Evolutionary conservation across 169 alveolate species (phyloP).

Genomic region (Plasmodium gonderi): DNA sequence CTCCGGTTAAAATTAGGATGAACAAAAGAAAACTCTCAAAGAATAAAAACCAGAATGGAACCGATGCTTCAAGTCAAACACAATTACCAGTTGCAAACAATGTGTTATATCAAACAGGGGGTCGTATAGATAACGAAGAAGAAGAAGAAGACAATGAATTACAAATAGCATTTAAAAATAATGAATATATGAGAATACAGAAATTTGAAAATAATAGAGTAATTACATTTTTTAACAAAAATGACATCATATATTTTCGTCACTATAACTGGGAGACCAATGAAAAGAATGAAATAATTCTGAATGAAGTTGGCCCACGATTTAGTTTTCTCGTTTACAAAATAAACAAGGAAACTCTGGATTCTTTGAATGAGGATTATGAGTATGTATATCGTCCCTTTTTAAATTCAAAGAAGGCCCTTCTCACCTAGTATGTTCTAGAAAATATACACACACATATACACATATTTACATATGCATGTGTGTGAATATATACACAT

Average conservation of each 20-base stretch:
- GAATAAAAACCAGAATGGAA: background rate
- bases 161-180: slow-evolving; percentile 42
- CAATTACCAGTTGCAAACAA: background rate
- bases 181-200: slow-evolving; percentile 32
- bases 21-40: slow-evolving; percentile 40
- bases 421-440: slow-evolving; percentile 50
- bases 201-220: slow-evolving; percentile 92
- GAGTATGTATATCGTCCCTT: slow-evolving; percentile 98
- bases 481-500: too few relatives aligned
- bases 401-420: slow-evolving; percentile 94
- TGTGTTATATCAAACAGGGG: background rate
- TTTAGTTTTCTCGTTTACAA: slow-evolving; percentile 94
- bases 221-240: slow-evolving; percentile 92
- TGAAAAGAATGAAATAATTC: slow-evolving; percentile 87
- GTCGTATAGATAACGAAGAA: background rate
- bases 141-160: slow-evolving; percentile 12
- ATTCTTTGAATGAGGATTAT: slow-evolving; percentile 95
- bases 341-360: slow-evolving; percentile 97
- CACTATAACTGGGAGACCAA: slow-evolving; percentile 92
- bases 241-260: slow-evolving; percentile 94
- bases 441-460: background rate
- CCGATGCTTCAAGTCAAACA: background rate
- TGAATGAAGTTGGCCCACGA: slow-evolving; percentile 97
- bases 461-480: background rate
- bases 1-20: slow-evolving; percentile 83